Evolutionary conservation across 177 flowering plant species (phyloP), one percentile per base, ranked within the genome.

Genomic region (Vitis hybrid): DNA sequence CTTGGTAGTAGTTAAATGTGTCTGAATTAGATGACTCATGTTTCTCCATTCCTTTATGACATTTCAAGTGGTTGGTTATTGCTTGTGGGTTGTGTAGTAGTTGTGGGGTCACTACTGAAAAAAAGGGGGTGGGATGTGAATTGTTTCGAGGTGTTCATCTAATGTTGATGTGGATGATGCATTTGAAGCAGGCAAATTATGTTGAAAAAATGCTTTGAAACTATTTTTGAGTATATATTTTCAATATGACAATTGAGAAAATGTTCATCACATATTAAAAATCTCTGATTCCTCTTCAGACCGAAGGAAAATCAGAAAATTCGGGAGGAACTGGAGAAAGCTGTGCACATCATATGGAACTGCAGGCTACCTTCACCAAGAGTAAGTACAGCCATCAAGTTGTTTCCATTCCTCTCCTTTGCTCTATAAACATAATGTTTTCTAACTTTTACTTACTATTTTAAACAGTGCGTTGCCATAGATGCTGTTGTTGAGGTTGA

Each of bases 361-460:
- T 90, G 94, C 72, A 76, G 89, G 70, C 79, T 93, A 70, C 99
- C 99, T 79, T 91, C 97, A 2, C 99, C 99, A 19, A 86, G 99
- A 68, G 98, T 94, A 77, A 80, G 91, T 60, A 49, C 51, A 65
- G 5, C 65, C 61, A 50, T 67, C 68, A 60, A 55, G 51, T 62
- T 48, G 52, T 72, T 62, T 72, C 10, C 14, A 1, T 22, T 53
- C 14, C 19, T 63, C 59, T 61, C 18, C 33, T 16, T 29, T 49
- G 3, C 11, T 26, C 50, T 48, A 59, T n/a, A 2, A 11, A 22
- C 51, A n/a, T 74, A 33, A 64, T 16, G 3, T 5, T 50, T 52
- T 15, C 33, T 53, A n/a, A 53, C 62, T 45, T 22, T 15, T 31
- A 48, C 15, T 31, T 22, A 50, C 22, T 69, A 31, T 59, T 49